Conservation (phyloP, 768 basidiomycete genomes). For the Lactarius psammicola region DNA sequence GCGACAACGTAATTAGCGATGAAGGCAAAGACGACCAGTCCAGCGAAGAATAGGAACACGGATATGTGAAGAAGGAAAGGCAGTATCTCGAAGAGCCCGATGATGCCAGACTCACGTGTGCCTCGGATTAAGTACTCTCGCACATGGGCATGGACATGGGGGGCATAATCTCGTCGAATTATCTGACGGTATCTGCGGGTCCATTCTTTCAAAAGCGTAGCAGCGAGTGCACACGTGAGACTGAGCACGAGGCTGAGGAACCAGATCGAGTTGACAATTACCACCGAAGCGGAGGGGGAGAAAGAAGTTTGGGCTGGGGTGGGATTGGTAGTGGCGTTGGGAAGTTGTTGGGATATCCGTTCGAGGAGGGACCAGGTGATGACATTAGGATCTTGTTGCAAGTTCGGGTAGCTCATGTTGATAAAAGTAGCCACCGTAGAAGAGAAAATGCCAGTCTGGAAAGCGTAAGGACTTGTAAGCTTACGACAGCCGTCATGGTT, state of each 20-base stretch:
- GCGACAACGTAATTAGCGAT: not conserved
- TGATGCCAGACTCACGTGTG: conserved; percentile 41
- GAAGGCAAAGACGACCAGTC: conserved; percentile 8
- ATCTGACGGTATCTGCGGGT: conserved; percentile 2
- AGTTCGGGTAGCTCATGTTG: not conserved
- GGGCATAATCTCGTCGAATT: not conserved
- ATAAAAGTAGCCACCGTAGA: not conserved
- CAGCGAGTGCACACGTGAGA: not conserved
- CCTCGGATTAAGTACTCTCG: conserved; percentile 37
- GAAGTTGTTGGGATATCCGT: not conserved
- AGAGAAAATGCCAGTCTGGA: not conserved
- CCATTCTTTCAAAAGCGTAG: conserved; percentile 7
- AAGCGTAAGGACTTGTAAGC: not conserved
- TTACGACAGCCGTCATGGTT: no score
- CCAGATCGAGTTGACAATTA: conserved; percentile 1
- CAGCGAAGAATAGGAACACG: not conserved
- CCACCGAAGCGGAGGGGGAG: not conserved
- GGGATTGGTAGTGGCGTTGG: not conserved
- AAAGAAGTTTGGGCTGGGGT: not conserved
- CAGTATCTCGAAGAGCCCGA: conserved; percentile 41
- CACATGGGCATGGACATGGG: not conserved
- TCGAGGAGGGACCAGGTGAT: not conserved
- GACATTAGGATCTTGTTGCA: not conserved
- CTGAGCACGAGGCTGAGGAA: conserved; percentile 5
- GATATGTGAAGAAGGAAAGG: not conserved